Conservation (phyloP, 2,329 filamentous ascomycete species). For the Fusarium robinianum region DNA sequence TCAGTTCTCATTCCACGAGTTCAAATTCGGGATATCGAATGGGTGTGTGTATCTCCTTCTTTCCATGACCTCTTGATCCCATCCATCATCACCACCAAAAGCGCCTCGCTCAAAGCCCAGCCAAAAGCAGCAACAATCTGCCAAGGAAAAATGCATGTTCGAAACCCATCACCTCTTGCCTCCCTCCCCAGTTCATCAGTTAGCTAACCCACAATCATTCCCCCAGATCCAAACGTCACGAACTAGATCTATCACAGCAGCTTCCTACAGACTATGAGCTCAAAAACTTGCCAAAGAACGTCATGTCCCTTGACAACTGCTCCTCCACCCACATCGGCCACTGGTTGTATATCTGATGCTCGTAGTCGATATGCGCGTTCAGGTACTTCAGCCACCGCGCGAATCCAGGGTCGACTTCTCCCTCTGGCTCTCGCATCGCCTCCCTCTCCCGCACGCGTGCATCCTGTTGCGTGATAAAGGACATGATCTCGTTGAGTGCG, state of each 20-base stretch:
- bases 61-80: too few relatives aligned
- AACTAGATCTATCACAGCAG: too few relatives aligned
- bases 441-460: slow-evolving; percentile 39
- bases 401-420: slow-evolving; percentile 49
- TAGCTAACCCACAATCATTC: too few relatives aligned
- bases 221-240: too few relatives aligned
- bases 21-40: too few relatives aligned
- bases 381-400: slow-evolving; percentile 56
- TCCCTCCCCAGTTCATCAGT: too few relatives aligned
- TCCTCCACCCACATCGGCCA: slow-evolving; percentile 61
- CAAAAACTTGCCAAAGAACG: slow-evolving; percentile 48
- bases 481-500: slow-evolving; percentile 59
- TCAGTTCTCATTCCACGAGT: too few relatives aligned
- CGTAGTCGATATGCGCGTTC: slow-evolving; percentile 52
- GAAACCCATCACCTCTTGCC: too few relatives aligned
- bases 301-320: slow-evolving; percentile 51
- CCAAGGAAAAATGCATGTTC: too few relatives aligned
- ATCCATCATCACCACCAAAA: slow-evolving; percentile 11
- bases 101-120: slow-evolving; percentile 12
- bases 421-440: slow-evolving; percentile 25
- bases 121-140: slow-evolving; percentile 2
- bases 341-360: slow-evolving; percentile 52
- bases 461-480: slow-evolving; percentile 51
- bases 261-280: too few relatives aligned
- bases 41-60: too few relatives aligned